Conservation (phyloP, 148 eudicot genomes). For the Pharnaceum exiguum region DNA sequence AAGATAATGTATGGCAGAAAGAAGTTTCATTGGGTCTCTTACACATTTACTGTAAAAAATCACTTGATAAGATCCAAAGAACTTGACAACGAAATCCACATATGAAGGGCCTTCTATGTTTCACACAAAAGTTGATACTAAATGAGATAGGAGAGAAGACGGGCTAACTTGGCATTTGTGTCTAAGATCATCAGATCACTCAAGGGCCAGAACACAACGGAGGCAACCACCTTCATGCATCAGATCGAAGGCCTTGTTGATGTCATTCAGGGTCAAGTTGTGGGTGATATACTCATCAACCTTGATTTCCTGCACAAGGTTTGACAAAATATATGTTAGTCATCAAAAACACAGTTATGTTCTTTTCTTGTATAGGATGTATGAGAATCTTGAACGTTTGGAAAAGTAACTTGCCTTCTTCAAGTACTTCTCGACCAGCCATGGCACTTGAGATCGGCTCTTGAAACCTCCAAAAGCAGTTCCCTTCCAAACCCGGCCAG, state of each 20-base stretch:
- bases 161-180: no score
- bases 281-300: conserved; percentile 96
- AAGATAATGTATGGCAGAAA: no score
- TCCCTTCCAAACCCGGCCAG: conserved; percentile 99
- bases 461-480: conserved; percentile 99
- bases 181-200: conserved; percentile 11
- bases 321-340: not conserved
- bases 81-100: not conserved
- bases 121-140: not conserved
- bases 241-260: conserved; percentile 89
- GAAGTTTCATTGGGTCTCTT: no score
- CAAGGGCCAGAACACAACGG: conserved; percentile 68
- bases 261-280: conserved; percentile 60
- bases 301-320: conserved; percentile 75
- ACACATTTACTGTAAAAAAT: not conserved
- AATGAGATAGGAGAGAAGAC: not conserved
- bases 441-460: conserved; percentile 98
- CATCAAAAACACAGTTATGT: no score
- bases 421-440: conserved; percentile 96
- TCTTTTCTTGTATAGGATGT: not conserved
- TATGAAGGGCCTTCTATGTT: not conserved
- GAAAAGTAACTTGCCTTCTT: conserved; percentile 51
- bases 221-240: conserved; percentile 90
- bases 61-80: not conserved
- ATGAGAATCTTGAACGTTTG: not conserved